Base-by-base conservation (phyloP, 176 grass and related monocot species). In the Raddia distichophylla region DNA sequence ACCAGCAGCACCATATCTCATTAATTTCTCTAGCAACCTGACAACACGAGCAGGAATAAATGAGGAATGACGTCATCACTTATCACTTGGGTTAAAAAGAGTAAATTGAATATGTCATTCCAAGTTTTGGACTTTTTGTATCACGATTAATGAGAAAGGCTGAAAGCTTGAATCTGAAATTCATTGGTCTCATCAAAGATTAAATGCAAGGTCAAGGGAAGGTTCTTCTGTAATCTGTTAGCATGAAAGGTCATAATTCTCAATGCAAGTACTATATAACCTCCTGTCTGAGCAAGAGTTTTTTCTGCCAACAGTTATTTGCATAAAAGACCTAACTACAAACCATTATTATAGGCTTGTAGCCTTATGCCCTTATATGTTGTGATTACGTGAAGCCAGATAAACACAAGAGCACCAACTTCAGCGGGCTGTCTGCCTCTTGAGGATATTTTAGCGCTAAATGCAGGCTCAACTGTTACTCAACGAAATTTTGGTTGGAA, bases 1-100 rank as follows among this genome's bases (percentile, higher is more conserved):
- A 43, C 95, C 95, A 55, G 92, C 88, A 88, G 87, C 75, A 76
- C 95, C 95, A 73, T 98, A 98, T 88, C 90, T 91, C 88, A 91
- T 98, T 46, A 98, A 76, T 69, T 86, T 86, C 75, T 93, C 53
- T 42, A 98, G 81, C 75, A 95, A 65, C 52, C 95, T 98, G 79
- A 43, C 17, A 84, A 71, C 67, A 55, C 27, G 51, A 75, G 15
- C 9, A 67, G 44, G 47, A 57, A 44, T 47, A 45, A n/a, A 82
- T 4, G 8, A 78, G 75, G 5, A 66, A 49, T 61, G 37, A 67
- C 68, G 45, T 12, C 59, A 0, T 43, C 40, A 62, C 7, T 37
- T 62, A 52, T 52, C 44, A 16, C 6, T 60, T 32, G 51, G 61
- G 16, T 45, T 44, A 62, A 37, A 43, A 67, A 74, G 51, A 58